Evolutionary conservation across 441 rosid genomes (phyloP).

Genomic region (Erodium trifolium): DNA sequence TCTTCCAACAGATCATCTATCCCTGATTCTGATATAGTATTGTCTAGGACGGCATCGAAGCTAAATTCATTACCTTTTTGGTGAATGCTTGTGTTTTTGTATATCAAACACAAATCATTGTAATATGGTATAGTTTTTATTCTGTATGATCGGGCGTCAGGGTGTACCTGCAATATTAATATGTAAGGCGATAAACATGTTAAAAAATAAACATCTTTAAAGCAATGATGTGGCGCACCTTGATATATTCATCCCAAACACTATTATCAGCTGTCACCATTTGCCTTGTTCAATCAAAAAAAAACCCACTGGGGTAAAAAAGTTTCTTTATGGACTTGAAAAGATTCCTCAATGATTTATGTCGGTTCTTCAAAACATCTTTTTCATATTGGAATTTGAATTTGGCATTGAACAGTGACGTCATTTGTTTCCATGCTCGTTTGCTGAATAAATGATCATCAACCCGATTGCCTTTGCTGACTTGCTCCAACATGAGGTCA

Average conservation of each 20-base stretch:
- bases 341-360: conserved; percentile 55
- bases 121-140: conserved; percentile 62
- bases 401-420: conserved; percentile 45
- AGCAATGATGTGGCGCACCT: conserved; percentile 37
- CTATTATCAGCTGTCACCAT: conserved; percentile 58
- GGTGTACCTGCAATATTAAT: conserved; percentile 37
- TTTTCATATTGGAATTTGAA: conserved; percentile 57
- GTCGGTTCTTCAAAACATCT: conserved; percentile 66
- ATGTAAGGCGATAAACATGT: conserved; percentile 13
- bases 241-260: conserved; percentile 65
- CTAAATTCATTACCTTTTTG: conserved; percentile 36
- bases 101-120: conserved; percentile 54
- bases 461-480: conserved; percentile 51
- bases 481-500: conserved; percentile 59
- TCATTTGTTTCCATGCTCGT: conserved; percentile 81
- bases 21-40: conserved; percentile 1
- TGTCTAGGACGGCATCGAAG: conserved; percentile 9
- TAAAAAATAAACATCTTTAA: neutral
- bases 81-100: conserved; percentile 37
- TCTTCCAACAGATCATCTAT: conserved; percentile 12
- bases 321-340: conserved; percentile 52
- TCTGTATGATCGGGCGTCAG: conserved; percentile 55
- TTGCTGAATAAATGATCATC: conserved; percentile 72
- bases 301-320: too few relatives aligned
- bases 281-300: too few relatives aligned